Percentiles rank a stretch among this genome's conserved stretches.
Evolutionary conservation across 2,329 filamentous ascomycete genomes (phyloP).

Genomic region (Aschersonia sp.): DNA sequence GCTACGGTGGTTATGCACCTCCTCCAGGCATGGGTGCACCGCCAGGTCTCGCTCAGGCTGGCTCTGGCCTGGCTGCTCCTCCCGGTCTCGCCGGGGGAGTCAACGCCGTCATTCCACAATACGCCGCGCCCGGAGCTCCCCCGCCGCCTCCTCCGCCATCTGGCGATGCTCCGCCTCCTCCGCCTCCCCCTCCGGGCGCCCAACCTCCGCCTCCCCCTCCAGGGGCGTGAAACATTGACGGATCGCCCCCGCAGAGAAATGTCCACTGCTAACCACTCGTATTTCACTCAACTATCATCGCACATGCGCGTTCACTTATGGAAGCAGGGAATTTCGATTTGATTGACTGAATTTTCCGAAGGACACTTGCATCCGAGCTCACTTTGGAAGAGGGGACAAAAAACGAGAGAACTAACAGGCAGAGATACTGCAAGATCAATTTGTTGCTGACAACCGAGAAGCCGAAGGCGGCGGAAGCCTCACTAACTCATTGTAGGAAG

Average conservation of each 20-base stretch:
- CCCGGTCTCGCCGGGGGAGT: conserved; percentile 35
- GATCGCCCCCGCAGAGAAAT: not conserved
- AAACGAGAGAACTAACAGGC: no score
- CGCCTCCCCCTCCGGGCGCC: conserved; percentile 48
- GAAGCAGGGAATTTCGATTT: no score
- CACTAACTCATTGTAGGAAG: no score
- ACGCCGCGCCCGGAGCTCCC: conserved; percentile 38
- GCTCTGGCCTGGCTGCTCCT: conserved; percentile 35
- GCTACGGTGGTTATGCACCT: conserved; percentile 32
- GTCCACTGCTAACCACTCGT: not conserved
- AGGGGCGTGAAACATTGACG: conserved; percentile 20
- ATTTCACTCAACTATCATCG: not conserved
- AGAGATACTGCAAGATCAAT: no score
- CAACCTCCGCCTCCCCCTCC: conserved; percentile 50
- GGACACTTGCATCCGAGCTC: no score
- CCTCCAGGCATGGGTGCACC: conserved; percentile 25
- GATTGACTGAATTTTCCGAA: no score
- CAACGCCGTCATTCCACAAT: conserved; percentile 54
- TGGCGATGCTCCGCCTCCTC: conserved; percentile 29
- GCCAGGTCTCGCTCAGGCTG: conserved; percentile 25
- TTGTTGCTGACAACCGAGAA: no score
- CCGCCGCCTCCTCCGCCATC: conserved; percentile 51
- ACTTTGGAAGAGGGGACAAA: no score
- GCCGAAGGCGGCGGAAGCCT: no score
- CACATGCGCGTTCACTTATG: no score